Percentiles rank a stretch among this genome's conserved stretches.
phyloP scores from a whole-genome alignment of 148 eudicot genomes.

The Fallopia convolvulus region DNA sequence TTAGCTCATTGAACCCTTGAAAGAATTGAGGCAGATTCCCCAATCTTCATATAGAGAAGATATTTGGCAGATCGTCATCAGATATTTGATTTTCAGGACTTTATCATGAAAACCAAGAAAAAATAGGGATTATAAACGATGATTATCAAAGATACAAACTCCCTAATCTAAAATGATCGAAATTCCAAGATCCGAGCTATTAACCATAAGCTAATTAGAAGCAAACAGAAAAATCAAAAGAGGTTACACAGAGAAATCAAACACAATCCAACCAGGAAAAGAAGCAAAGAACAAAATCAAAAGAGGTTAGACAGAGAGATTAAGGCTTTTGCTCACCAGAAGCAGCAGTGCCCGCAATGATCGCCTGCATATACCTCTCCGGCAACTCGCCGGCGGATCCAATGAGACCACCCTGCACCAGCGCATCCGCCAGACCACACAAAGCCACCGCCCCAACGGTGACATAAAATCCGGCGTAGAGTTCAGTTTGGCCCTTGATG shows the following conservation, averaged over 20 bases:
- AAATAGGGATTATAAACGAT: not conserved
- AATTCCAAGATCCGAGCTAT: not conserved
- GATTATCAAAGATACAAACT: not conserved
- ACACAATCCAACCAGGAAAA: not conserved
- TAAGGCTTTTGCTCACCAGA: conserved; percentile 32
- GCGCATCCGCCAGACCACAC: conserved; percentile 64
- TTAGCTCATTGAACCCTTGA: not conserved
- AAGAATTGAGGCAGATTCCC: not conserved
- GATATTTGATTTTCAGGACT: too few species aligned
- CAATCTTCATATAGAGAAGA: not conserved
- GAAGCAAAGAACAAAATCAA: not conserved
- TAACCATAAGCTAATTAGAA: not conserved
- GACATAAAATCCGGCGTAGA: conserved; percentile 51
- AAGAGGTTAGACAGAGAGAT: not conserved
- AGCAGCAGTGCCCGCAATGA: conserved; percentile 76
- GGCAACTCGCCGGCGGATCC: conserved; percentile 83
- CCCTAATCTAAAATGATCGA: not conserved
- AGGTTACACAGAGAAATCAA: not conserved
- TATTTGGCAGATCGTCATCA: too few species aligned
- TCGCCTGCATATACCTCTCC: conserved; percentile 73
- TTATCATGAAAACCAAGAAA: too few species aligned
- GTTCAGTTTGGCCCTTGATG: conserved; percentile 49
- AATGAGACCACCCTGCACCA: conserved; percentile 72
- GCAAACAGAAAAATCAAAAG: not conserved
- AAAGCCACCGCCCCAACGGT: conserved; percentile 54